Evolutionary conservation across 1,284 basidiomycete genomes (phyloP), one percentile per base, ranked within the genome.

Genomic region (Ceratobasidium papillatum): DNA sequence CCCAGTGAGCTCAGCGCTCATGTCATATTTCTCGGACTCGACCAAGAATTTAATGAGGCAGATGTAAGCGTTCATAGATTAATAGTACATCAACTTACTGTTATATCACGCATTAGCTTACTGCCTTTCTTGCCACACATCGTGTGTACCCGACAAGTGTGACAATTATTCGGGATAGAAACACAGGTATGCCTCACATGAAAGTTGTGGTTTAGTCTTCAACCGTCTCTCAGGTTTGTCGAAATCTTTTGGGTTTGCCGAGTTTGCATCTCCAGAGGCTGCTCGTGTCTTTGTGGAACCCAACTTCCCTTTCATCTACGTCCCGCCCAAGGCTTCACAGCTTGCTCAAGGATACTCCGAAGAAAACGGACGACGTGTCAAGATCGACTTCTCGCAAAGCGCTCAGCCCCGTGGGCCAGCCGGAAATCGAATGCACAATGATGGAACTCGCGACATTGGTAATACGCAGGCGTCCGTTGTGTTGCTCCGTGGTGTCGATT

Each of bases 371-470:
- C 89, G 91, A 52, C 87, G 93, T 78, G 91, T 95, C 80, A 95
- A 95, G 84, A 94, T 97, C 78, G 95, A 97, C 81, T 96, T 92
- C 80, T 94, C 94, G 41, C 92, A 90, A 82, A 92, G 90, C 77
- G 90, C 90, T 25, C 73, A 74, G 34, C 59, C 74, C 9, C 69
- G 63, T 9, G 74, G 62, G 14, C 71, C 73, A 17, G 56, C 62
- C 17, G 71, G 63, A 22, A 73, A 62, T 63, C 68, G 54, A 38
- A 47, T 71, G 64, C 74, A 62, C 71, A 97, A 97, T 80, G 96
- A 98, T 80, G 96, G 96, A 0, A 97, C 94, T 75, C 87, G 95
- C 63, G 96, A 98, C 83, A 96, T 98, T 79, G 96, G 94, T 76
- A 93, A 91, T 76, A 83, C 90, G 2, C 91, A 90, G 79, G 86